Evolutionary conservation across 2,329 filamentous ascomycete species (phyloP).

Genomic region (Neocatenulostroma microsporum): DNA sequence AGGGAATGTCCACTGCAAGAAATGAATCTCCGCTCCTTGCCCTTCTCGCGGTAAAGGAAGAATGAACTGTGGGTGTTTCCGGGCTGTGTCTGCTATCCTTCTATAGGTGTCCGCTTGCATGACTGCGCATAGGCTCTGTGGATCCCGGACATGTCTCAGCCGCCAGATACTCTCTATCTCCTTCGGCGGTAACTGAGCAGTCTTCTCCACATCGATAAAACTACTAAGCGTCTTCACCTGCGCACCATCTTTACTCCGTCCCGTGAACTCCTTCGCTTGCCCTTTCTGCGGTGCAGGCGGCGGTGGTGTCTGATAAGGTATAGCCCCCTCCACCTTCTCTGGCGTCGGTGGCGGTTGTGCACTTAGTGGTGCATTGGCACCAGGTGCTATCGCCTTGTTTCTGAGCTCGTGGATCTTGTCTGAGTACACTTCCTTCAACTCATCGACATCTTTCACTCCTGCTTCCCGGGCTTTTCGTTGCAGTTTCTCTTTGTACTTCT

Average conservation of each 20-base stretch:
- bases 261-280: conserved; percentile 27
- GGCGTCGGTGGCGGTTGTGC: conserved; percentile 22
- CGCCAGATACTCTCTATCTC: conserved; percentile 89
- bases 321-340: conserved; percentile 16
- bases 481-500: conserved; percentile 84
- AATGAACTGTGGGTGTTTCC: conserved; percentile 76
- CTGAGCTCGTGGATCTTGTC: conserved; percentile 71
- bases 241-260: conserved; percentile 34
- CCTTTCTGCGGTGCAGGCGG: conserved; percentile 27
- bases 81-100: conserved; percentile 63
- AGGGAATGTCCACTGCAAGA: conserved; percentile 93
- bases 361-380: conserved; percentile 39
- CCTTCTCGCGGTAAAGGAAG: conserved; percentile 66
- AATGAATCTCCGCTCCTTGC: conserved; percentile 83
- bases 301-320: conserved; percentile 30
- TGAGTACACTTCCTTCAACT: conserved; percentile 73
- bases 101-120: conserved; percentile 68
- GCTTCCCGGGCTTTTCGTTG: conserved; percentile 68
- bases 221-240: conserved; percentile 59
- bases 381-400: conserved; percentile 54
- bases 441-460: conserved; percentile 61
- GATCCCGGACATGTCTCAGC: conserved; percentile 68
- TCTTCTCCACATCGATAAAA: conserved; percentile 74
- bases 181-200: conserved; percentile 60
- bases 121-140: conserved; percentile 72